Conservation (phyloP, 2,329 filamentous ascomycete species). For the Penicillium sp. region DNA sequence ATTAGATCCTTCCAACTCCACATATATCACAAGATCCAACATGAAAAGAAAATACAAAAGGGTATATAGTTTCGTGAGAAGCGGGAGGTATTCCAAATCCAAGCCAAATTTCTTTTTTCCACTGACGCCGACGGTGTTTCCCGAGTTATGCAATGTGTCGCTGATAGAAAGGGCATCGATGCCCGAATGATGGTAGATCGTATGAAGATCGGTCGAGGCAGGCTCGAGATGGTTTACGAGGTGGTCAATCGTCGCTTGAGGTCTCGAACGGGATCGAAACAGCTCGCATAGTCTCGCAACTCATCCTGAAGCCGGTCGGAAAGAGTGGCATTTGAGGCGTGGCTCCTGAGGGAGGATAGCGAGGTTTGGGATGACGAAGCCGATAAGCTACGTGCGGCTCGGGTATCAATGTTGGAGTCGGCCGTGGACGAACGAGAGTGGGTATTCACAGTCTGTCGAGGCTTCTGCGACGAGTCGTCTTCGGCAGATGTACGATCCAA, state of each 20-base stretch:
- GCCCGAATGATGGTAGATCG: background rate
- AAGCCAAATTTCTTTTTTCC: conserved; percentile 7
- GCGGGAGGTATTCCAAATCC: background rate
- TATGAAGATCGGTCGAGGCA: background rate
- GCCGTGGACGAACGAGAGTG: conserved; percentile 17
- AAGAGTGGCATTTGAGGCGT: conserved; percentile 54
- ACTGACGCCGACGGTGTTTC: conserved; percentile 13
- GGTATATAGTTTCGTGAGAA: conserved; percentile 2
- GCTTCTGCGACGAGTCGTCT: conserved; percentile 31
- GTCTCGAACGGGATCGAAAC: conserved; percentile 76
- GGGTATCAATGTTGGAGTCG: conserved; percentile 19
- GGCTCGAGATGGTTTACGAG: conserved; percentile 20
- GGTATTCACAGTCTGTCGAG: conserved; percentile 6
- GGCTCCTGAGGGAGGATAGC: conserved; percentile 73
- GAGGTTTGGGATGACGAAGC: conserved; percentile 80
- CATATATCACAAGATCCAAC: conserved; percentile 3
- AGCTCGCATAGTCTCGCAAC: conserved; percentile 79
- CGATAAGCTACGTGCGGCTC: conserved; percentile 29
- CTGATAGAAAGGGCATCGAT: background rate
- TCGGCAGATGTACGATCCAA: conserved; percentile 67
- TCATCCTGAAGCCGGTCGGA: conserved; percentile 77
- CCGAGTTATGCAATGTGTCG: conserved; percentile 18
- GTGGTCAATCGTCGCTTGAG: conserved; percentile 41
- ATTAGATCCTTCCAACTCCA: conserved; percentile 12
- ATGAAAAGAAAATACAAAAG: background rate